Evolutionary conservation across 345 rosid genomes (phyloP).

Genomic region (Psidium guajava): DNA sequence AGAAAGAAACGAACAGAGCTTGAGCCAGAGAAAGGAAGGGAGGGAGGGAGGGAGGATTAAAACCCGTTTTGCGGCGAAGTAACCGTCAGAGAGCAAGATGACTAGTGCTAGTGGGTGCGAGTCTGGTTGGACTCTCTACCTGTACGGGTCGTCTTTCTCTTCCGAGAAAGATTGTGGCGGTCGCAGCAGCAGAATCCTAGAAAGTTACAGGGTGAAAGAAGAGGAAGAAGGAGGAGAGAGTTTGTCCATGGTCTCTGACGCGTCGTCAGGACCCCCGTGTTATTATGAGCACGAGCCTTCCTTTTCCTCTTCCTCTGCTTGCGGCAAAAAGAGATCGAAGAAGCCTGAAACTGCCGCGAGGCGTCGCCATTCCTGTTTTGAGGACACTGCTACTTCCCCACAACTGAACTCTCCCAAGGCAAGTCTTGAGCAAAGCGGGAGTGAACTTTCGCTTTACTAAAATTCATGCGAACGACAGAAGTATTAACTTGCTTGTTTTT

Average conservation of each 20-base stretch:
- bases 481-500: not conserved
- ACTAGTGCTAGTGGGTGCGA: constrained; percentile 5
- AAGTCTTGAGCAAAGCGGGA: not conserved
- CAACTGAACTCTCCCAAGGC: not conserved
- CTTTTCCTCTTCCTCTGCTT: not conserved
- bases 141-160: constrained; percentile 2
- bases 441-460: not conserved
- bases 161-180: not conserved
- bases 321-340: not conserved
- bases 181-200: not conserved
- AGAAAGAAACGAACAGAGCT: not conserved
- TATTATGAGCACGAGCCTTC: not conserved
- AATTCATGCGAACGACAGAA: not conserved
- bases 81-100: not conserved
- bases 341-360: not conserved
- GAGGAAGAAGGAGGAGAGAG: constrained; percentile 1
- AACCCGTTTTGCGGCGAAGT: not conserved
- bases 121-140: constrained; percentile 14
- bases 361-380: not conserved
- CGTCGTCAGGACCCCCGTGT: constrained; percentile 11
- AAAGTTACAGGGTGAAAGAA: not conserved
- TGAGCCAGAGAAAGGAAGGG: too few species aligned
- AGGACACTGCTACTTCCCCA: constrained; percentile 3
- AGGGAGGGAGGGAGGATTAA: not conserved
- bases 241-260: constrained; percentile 14